Evolutionary conservation across 768 basidiomycete species (phyloP).

Genomic region (Rhodosporidiobolus sp.): DNA sequence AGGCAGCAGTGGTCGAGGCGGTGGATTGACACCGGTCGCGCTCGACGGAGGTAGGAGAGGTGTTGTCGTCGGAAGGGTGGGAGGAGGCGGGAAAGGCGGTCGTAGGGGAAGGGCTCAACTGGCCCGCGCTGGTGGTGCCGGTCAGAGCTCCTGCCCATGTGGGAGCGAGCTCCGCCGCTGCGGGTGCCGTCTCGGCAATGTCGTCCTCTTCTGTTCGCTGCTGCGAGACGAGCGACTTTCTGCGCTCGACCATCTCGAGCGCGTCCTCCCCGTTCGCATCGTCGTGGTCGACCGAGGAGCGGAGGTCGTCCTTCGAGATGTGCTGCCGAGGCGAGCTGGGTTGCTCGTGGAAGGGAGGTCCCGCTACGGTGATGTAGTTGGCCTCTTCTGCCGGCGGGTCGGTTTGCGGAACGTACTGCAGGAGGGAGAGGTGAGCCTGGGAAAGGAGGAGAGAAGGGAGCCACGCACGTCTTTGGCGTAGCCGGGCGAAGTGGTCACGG

Average conservation of each 20-base stretch:
- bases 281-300: background rate
- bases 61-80: background rate
- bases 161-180: background rate
- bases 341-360: slow-evolving; percentile 27
- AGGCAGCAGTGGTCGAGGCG: background rate
- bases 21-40: background rate
- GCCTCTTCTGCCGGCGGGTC: slow-evolving; percentile 30
- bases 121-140: too few species aligned
- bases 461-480: slow-evolving; percentile 28
- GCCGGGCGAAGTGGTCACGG: slow-evolving; percentile 29
- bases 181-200: slow-evolving; percentile 1
- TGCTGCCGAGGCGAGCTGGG: background rate
- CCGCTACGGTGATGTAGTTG: slow-evolving; percentile 24
- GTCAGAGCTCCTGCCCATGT: too few species aligned
- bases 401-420: slow-evolving; percentile 30
- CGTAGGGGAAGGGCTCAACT: background rate
- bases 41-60: background rate
- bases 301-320: background rate
- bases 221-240: background rate
- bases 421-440: background rate
- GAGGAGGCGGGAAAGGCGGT: background rate
- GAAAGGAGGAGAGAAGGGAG: too few species aligned
- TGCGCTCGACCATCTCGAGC: background rate
- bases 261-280: background rate
- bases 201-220: background rate